These are phyloP conservation scores for Trichoderma sp. DNA, from an alignment of 2,329 filamentous ascomycete species.

Conservation along the genomic window DNA sequence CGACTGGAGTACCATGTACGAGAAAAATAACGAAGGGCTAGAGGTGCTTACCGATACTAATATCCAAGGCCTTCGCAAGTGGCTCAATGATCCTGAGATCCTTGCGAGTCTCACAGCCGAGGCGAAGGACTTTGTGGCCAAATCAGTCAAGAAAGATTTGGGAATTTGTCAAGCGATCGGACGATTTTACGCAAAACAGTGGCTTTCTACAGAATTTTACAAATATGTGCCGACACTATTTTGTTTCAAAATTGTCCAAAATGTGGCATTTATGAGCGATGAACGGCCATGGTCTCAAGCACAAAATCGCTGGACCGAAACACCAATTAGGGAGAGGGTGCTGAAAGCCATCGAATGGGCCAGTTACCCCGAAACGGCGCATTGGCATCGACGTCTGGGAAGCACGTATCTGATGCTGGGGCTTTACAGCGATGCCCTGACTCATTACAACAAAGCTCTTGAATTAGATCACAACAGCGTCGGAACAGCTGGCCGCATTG, in stretches of 20 bases:
- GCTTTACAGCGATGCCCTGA: conserved; percentile 35
- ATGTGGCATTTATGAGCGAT: conserved; percentile 38
- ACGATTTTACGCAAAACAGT: conserved; percentile 37
- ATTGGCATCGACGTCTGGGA: conserved; percentile 40
- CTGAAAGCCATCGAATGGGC: conserved; percentile 38
- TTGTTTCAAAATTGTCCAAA: conserved; percentile 44
- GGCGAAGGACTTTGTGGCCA: conserved; percentile 32
- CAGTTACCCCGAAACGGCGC: conserved; percentile 32
- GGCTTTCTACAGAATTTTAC: conserved; percentile 35
- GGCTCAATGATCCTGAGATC: conserved; percentile 37
- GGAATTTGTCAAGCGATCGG: conserved; percentile 39
- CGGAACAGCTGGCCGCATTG: conserved; percentile 40
- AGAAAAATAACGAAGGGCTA: conserved; percentile 41
- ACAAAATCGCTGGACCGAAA: conserved; percentile 36
- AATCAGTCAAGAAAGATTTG: conserved; percentile 26
- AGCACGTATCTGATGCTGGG: conserved; percentile 40
- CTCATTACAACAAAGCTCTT: conserved; percentile 37
- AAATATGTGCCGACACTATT: conserved; percentile 40
- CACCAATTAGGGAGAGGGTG: conserved; percentile 35
- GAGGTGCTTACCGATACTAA: conserved; percentile 41
- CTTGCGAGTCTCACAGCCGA: conserved; percentile 30
- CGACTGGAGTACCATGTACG: conserved; percentile 41
- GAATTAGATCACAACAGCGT: conserved; percentile 38
- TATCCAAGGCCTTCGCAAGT: conserved; percentile 35
- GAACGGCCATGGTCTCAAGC: conserved; percentile 38